Conservation (phyloP, 768 basidiomycete genomes). For the Auricularia heimuer region DNA sequence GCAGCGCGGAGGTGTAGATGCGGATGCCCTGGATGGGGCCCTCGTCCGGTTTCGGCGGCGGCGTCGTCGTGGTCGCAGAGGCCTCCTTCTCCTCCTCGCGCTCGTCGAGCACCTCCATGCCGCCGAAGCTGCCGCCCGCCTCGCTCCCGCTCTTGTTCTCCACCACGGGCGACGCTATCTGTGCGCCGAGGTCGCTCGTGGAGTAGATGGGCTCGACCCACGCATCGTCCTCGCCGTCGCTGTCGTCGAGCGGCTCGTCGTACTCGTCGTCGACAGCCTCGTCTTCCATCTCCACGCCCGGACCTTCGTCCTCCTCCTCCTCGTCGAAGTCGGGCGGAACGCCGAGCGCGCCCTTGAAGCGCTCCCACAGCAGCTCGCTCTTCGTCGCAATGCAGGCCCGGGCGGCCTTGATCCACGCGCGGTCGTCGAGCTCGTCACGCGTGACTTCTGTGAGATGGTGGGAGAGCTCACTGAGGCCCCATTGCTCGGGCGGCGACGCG, state of each 20-base stretch:
- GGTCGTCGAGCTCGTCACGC: slow-evolving; percentile 55
- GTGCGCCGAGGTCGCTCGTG: background rate
- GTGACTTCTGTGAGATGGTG: slow-evolving; percentile 57
- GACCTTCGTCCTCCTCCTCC: slow-evolving; percentile 7
- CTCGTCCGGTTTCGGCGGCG: background rate
- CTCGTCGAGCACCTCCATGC: background rate
- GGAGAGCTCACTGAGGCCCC: slow-evolving; percentile 63
- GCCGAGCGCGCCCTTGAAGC: slow-evolving; percentile 78
- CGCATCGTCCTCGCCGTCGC: background rate
- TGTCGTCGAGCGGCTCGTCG: background rate
- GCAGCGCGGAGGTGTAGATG: background rate
- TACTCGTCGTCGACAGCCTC: background rate
- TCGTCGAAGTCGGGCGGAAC: slow-evolving; percentile 67
- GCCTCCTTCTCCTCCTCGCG: background rate
- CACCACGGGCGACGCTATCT: background rate
- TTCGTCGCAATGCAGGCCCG: slow-evolving; percentile 65
- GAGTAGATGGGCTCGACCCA: slow-evolving; percentile 2
- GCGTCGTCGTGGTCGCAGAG: background rate
- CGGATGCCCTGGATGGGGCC: background rate
- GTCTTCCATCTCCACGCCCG: background rate
- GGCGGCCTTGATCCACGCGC: slow-evolving; percentile 59
- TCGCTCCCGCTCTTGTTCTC: background rate
- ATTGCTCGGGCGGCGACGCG: slow-evolving; percentile 21
- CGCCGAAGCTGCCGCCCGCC: background rate
- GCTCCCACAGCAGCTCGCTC: slow-evolving; percentile 86